Conservation (phyloP, 2,329 filamentous ascomycete species). For the Hypoxylon sp. region DNA sequence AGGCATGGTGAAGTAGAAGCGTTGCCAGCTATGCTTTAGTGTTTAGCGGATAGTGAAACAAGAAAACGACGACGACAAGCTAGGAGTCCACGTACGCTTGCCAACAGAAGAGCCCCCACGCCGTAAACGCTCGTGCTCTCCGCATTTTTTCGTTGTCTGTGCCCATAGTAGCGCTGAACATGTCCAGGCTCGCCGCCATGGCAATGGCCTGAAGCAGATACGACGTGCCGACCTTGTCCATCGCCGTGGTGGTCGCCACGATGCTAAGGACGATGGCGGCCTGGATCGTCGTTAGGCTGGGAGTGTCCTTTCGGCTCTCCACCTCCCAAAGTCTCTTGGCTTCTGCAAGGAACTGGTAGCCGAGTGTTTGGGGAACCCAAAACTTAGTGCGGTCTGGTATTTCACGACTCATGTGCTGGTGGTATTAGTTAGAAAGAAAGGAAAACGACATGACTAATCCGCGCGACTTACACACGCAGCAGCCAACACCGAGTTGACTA, state of each 20-base stretch:
- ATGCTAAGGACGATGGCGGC: conserved; percentile 45
- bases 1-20: conserved; percentile 38
- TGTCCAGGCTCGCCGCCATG: conserved; percentile 45
- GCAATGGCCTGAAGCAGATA: conserved; percentile 46
- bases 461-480: conserved; percentile 47
- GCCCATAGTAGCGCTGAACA: conserved; percentile 40
- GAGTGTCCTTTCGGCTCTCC: conserved; percentile 33
- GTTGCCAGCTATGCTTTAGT: conserved; percentile 36
- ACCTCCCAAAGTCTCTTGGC: conserved; percentile 48
- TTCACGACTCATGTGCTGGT: conserved; percentile 42
- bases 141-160: conserved; percentile 33
- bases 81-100: conserved; percentile 42
- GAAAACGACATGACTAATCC: too few relatives aligned
- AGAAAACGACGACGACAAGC: neutral
- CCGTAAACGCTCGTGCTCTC: conserved; percentile 43
- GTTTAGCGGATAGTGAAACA: neutral
- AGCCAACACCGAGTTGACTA: conserved; percentile 51
- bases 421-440: neutral
- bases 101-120: conserved; percentile 47
- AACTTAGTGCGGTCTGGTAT: conserved; percentile 43
- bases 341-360: conserved; percentile 49
- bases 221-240: conserved; percentile 49
- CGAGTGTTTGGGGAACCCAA: conserved; percentile 47
- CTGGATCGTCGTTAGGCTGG: conserved; percentile 47
- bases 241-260: conserved; percentile 44